These are phyloP conservation scores for Mediolabrus comicus DNA, from an alignment of 108 stramenopile genomes.

Conservation along the genomic window DNA sequence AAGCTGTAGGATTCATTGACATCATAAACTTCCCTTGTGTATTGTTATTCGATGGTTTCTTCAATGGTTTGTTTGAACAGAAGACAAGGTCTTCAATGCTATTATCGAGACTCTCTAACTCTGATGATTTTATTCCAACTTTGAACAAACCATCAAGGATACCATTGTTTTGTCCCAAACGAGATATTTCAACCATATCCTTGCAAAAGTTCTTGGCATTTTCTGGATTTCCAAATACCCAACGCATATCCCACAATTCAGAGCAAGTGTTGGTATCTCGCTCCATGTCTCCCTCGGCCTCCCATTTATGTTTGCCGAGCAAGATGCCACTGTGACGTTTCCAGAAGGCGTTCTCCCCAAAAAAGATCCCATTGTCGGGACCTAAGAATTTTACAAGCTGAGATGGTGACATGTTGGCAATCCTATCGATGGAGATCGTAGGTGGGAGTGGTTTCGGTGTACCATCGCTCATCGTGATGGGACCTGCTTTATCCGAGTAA, in stretches of 20 bases:
- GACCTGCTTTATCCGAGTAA: neutral
- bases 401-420: neutral
- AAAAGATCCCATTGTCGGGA: neutral
- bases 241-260: slow-evolving; percentile 1
- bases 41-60: neutral
- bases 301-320: slow-evolving; percentile 7
- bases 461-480: neutral
- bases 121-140: neutral
- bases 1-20: neutral
- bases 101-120: slow-evolving; percentile 1
- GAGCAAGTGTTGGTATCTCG: neutral
- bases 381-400: neutral
- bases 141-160: neutral
- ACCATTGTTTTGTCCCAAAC: neutral
- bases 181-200: neutral
- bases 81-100: neutral
- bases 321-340: slow-evolving; percentile 2
- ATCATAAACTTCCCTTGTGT: neutral
- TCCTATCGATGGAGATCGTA: neutral
- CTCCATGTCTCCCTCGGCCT: neutral
- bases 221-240: neutral
- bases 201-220: neutral
- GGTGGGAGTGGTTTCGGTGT: neutral
- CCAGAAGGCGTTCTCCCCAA: slow-evolving; percentile 2
- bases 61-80: neutral